phyloP scores from a whole-genome alignment of 345 rosid genomes.

The Salix udensis region DNA sequence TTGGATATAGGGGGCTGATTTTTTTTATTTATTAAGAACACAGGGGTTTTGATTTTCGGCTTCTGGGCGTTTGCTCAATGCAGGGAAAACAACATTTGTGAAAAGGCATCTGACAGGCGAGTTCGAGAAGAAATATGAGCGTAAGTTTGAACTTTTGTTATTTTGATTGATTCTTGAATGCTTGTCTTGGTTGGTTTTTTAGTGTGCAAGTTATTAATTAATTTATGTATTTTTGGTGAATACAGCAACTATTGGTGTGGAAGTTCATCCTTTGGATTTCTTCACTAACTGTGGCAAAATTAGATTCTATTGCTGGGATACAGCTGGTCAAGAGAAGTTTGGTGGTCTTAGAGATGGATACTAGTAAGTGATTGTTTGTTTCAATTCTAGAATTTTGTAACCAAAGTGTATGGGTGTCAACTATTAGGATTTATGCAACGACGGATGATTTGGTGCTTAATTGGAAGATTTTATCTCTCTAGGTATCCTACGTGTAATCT shows the following conservation, averaged over 20 bases:
- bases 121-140: slow-evolving; percentile 50
- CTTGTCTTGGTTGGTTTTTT: background rate
- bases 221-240: background rate
- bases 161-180: background rate
- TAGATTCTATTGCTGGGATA: slow-evolving; percentile 95
- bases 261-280: slow-evolving; percentile 94
- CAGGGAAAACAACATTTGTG: slow-evolving; percentile 45
- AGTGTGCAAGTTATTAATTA: background rate
- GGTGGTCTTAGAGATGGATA: slow-evolving; percentile 97
- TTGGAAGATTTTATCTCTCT: too few species aligned
- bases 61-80: background rate
- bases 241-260: slow-evolving; percentile 91
- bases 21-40: too few species aligned
- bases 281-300: slow-evolving; percentile 88
- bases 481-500: too few species aligned
- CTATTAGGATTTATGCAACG: too few species aligned
- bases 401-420: too few species aligned
- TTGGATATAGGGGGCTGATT: background rate
- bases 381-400: too few species aligned
- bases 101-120: slow-evolving; percentile 47
- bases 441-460: too few species aligned
- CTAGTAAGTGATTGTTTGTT: slow-evolving; percentile 48
- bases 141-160: slow-evolving; percentile 14
- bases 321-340: slow-evolving; percentile 94
- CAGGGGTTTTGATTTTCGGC: background rate